Percentiles rank a stretch among this genome's conserved stretches.
Evolutionary conservation across 352 stramenopile genomes (phyloP).

Genomic region (Pythium guiyangense): DNA sequence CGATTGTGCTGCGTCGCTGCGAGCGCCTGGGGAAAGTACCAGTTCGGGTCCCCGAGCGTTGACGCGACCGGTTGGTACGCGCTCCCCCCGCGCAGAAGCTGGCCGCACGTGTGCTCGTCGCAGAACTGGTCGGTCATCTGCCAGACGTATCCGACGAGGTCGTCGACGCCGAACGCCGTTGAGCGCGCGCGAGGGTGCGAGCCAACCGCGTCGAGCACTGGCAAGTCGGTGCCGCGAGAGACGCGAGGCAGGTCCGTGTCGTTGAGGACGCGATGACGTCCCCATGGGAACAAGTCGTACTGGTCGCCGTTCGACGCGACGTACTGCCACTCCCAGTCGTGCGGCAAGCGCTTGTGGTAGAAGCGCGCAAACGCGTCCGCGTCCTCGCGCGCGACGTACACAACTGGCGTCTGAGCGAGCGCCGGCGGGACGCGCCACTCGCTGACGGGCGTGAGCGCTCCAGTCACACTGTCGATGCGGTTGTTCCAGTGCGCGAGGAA

Average conservation of each 20-base stretch:
- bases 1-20: slow-evolving; percentile 64
- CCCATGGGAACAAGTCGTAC: slow-evolving; percentile 65
- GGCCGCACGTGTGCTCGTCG: slow-evolving; percentile 72
- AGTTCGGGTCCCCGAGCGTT: slow-evolving; percentile 72
- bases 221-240: slow-evolving; percentile 34
- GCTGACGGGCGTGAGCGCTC: slow-evolving; percentile 13
- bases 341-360: slow-evolving; percentile 68
- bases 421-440: slow-evolving; percentile 43
- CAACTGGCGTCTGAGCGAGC: slow-evolving; percentile 57
- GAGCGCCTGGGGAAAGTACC: slow-evolving; percentile 80
- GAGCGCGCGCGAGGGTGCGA: slow-evolving; percentile 45
- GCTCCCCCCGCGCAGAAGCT: slow-evolving; percentile 73
- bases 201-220: slow-evolving; percentile 38
- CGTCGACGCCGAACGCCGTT: slow-evolving; percentile 47
- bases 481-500: slow-evolving; percentile 76
- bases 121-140: slow-evolving; percentile 87
- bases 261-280: slow-evolving; percentile 20
- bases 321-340: slow-evolving; percentile 88
- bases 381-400: slow-evolving; percentile 74
- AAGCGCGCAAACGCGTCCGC: slow-evolving; percentile 62
- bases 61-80: slow-evolving; percentile 65
- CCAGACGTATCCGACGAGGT: slow-evolving; percentile 81
- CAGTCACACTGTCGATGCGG: slow-evolving; percentile 14
- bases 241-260: slow-evolving; percentile 20
- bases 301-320: slow-evolving; percentile 64